Conservation (phyloP, 2,329 filamentous ascomycete species). For the Fusarium sp. region DNA sequence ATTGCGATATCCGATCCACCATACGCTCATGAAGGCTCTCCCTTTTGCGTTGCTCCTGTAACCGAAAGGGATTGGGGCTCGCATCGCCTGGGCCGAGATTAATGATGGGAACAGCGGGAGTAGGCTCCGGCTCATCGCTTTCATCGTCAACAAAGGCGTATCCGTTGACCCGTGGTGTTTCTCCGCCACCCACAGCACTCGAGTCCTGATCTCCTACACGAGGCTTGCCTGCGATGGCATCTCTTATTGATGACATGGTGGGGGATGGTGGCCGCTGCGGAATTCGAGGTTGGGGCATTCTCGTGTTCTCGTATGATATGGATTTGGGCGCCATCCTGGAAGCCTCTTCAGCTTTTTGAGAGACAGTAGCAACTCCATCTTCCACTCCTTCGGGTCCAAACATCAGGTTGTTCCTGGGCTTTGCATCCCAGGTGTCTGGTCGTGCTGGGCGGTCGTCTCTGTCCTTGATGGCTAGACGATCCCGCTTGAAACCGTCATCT, state of each 20-base stretch:
- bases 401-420: conserved; percentile 88
- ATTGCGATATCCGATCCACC: conserved; percentile 83
- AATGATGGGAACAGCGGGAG: conserved; percentile 55
- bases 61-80: conserved; percentile 84
- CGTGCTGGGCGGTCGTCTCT: conserved; percentile 79
- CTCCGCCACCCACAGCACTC: conserved; percentile 62
- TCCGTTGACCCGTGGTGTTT: conserved; percentile 92
- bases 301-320: conserved; percentile 86
- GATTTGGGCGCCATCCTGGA: conserved; percentile 82
- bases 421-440: conserved; percentile 80
- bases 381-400: conserved; percentile 78
- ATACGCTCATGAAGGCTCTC: conserved; percentile 88
- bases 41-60: conserved; percentile 78
- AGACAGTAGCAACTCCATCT: conserved; percentile 70
- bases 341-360: conserved; percentile 74
- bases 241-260: conserved; percentile 84
- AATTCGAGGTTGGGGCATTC: conserved; percentile 69
- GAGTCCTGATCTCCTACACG: conserved; percentile 73
- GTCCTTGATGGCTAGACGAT: conserved; percentile 74
- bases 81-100: conserved; percentile 70
- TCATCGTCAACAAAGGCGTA: conserved; percentile 95
- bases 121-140: conserved; percentile 57
- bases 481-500: conserved; percentile 69
- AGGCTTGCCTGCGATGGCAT: conserved; percentile 82
- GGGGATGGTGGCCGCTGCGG: conserved; percentile 75